These are phyloP conservation scores for Colletotrichum sp. DNA, from an alignment of 2,329 filamentous ascomycete genomes.

Conservation along the genomic window DNA sequence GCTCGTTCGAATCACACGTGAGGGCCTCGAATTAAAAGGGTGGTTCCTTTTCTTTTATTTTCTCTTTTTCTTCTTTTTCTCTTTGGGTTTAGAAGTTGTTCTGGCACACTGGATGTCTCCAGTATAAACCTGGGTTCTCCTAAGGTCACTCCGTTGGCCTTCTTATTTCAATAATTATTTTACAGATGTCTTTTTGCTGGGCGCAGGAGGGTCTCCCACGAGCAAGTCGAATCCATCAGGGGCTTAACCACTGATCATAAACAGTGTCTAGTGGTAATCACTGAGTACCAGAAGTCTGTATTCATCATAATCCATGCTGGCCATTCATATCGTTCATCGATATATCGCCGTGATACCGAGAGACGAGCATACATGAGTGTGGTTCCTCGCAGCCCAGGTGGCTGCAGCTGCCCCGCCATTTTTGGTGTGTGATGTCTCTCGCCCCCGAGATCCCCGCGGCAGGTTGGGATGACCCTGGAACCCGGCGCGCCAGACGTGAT, in stretches of 20 bases:
- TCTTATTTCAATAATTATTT: neutral
- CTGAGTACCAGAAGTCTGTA: neutral
- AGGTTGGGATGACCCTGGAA: neutral
- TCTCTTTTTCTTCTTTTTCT: neutral
- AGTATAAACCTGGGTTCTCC: neutral
- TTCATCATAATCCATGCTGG: neutral
- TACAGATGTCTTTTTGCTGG: neutral
- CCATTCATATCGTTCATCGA: neutral
- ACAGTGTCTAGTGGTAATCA: neutral
- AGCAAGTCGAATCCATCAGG: neutral
- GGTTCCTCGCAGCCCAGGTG: neutral
- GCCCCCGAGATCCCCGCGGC: slow-evolving; percentile 18
- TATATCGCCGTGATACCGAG: neutral
- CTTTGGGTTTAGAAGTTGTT: neutral
- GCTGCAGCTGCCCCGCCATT: neutral
- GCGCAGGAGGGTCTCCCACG: neutral
- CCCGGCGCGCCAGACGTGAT: neutral
- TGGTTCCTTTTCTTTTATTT: neutral
- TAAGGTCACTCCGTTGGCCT: neutral
- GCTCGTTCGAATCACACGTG: neutral
- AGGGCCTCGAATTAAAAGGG: neutral
- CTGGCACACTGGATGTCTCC: neutral
- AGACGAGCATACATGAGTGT: neutral
- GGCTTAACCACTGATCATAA: neutral
- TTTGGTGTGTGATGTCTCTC: neutral